Evolutionary conservation across 108 stramenopile genomes (phyloP), one percentile per base, ranked within the genome.

Genomic region (Hondaea fermentalgiana): DNA sequence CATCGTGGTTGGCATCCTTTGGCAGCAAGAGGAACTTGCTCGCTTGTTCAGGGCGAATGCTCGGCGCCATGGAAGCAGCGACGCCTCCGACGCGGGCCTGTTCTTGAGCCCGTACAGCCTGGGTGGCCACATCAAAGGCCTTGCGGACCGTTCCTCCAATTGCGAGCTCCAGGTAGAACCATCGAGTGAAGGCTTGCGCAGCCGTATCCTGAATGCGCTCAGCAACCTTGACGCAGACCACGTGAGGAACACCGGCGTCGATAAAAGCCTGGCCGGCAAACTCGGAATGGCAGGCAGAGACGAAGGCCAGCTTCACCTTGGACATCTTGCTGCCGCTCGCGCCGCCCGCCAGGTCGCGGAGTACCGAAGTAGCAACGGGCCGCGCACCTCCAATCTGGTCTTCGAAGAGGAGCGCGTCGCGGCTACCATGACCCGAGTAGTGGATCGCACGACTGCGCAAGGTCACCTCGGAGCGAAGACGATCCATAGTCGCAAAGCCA

Each of bases 221-320:
- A 58, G 96, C 95, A 76, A 95, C 92, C 76, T 93, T 94, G 57
- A 97, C 96, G 60, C 96, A 96, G 25, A 98, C 97, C n/a, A 98
- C 97, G 91, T 98, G 97, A 16, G 96, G 95, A 29, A 97, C 97
- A 17, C 97, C 97, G 17, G 97, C 97, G 1, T 90, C 94, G 28
- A 96, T 95, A 88, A 98, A 97, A 3, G 97, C 97, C 72, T 95
- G 92, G 16, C 97, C 97, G 59, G 95, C 95, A 28, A 92, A 51
- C 17, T 93, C 93, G n/a, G 95, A 95, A 88, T 97, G 94, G 90
- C 97, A 97, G 3, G 97, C 96, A 25, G 96, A 97, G 8, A 98
- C 97, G 88, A 98, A 97, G n/a, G 96, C 97, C 90, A 98, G 95
- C 88, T 97, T 92, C 64, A 97, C 94, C 23, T 93, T 93, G n/a